Conservation (phyloP, 2,329 filamentous ascomycete species). For the Cladobotryum protrusum region DNA sequence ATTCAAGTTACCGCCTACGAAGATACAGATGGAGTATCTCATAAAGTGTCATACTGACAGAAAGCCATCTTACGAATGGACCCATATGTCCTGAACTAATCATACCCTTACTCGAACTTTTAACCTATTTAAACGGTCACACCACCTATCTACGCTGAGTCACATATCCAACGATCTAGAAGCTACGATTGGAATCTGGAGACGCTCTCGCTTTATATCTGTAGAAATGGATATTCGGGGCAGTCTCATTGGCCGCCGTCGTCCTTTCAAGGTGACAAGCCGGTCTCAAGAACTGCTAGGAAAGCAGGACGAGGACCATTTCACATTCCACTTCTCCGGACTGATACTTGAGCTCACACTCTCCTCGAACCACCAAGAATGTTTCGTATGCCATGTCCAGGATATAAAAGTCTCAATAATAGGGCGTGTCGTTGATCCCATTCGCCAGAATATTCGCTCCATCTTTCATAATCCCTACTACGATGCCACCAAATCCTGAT, state of each 20-base stretch:
- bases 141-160: too few relatives aligned
- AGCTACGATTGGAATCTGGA: too few relatives aligned
- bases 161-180: too few relatives aligned
- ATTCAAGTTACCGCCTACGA: too few relatives aligned
- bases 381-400: background rate
- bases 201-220: background rate
- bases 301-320: background rate
- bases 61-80: too few relatives aligned
- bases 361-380: background rate
- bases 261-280: background rate
- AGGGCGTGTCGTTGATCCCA: slow-evolving; percentile 12
- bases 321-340: background rate
- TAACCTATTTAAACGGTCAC: too few relatives aligned
- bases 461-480: slow-evolving; percentile 8
- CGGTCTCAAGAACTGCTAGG: background rate
- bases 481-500: background rate
- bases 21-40: too few relatives aligned
- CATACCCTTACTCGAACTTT: too few relatives aligned
- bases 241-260: background rate
- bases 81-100: too few relatives aligned
- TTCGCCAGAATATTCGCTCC: slow-evolving; percentile 13
- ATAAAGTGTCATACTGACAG: too few relatives aligned
- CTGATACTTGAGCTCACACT: background rate
- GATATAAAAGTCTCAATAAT: slow-evolving; percentile 3
- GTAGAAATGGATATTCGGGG: background rate